Evolutionary conservation across 139 green algal genomes (phyloP), one percentile per base, ranked within the genome.

Genomic region (Limnomonas spitsbergensis): DNA sequence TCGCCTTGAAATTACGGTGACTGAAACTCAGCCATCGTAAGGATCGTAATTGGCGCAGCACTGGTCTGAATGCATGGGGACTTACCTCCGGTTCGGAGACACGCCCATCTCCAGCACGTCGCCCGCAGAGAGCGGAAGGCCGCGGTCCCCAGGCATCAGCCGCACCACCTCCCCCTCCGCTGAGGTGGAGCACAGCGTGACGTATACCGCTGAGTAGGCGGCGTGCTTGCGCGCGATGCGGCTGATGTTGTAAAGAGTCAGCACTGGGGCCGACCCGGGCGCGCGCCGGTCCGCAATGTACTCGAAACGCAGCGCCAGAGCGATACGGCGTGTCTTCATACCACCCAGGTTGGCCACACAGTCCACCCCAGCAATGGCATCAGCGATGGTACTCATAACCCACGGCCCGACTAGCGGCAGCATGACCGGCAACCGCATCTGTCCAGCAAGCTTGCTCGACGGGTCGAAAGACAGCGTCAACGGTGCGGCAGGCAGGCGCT

Each of bases 271-370:
- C 7, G 69, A 31, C 20, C 69, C 37, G 20, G 69, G 69, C 7
- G 34, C 24, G 69, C 20, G 53, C 20, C 69, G 69, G 9, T 76
- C 37, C 9, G 37, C 37, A 53, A 52, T 76, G 69, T 76, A 76
- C 37, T 76, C 69, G 6, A 76, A 76, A 9, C 69, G 35, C 27
- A 76, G 35, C 14, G 69, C 69, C 35, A 76, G 61, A 72, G 6
- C 6, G 27, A 72, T 72, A 61, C 47, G 47, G 14, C 20, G 14
- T 61, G 47, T 29, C n/a, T n/a, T n/a, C n/a, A n/a, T n/a, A n/a
- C n/a, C n/a, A n/a, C 47, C 20, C 29, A 72, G 6, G 29, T 34
- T 34, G 61, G 61, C 61, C 27, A 72, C 29, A 7, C 26, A 34
- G 29, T 72, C 61, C 26, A 20, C 29, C 6, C 29, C 27, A 24